Evolutionary conservation across 2,329 filamentous ascomycete genomes (phyloP), one percentile per base, ranked within the genome.

Genomic region (Aphanoascus verrucosus): DNA sequence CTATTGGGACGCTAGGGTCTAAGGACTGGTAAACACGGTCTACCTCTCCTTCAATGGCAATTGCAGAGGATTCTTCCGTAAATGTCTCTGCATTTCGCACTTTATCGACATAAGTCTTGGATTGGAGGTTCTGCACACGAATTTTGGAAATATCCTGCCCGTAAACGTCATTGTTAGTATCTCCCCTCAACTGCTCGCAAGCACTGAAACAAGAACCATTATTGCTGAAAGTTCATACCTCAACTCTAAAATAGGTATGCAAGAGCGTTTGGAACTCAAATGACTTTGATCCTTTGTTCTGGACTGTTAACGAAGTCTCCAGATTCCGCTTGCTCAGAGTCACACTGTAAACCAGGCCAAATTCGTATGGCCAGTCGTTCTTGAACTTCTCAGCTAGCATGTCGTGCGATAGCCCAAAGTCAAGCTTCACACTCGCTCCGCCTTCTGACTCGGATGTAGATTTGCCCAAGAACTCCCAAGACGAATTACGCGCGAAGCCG

Each of bases 401-500:
- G 49, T 79, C 77, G 28, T 82, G 79, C 49, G 85, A 88, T 35
- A 98, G 82, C 28, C 91, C 93, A 69, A 98, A 97, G 74, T 98
- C 93, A 56, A 98, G 83, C 77, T 94, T 96, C 60, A 97, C 84
- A 47, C 83, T 84, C 64, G 82, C 75, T 65, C 86, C 78, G 57
- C 73, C 74, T 42, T 69, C 40, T 64, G 75, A 78, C 67, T 89
- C 84, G 5, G 79, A 81, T n/a, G 80, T 83, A 5, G 84, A 88
- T 72, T 91, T 94, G 65, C 90, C 90, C 49, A 98, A 78, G 68
- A 93, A 95, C 69, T 97, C 90, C 93, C 93, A 98, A 58, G 80
- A 42, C 68, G 0, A 72, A 73, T 0, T 66, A 79, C 8, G 69
- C 69, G 38, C 53, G 23, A 58, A 53, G 17, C 52, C 49, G 34